Evolutionary conservation across 495 filamentous ascomycete genomes (phyloP).

Genomic region (Hypoxylon intermedium): DNA sequence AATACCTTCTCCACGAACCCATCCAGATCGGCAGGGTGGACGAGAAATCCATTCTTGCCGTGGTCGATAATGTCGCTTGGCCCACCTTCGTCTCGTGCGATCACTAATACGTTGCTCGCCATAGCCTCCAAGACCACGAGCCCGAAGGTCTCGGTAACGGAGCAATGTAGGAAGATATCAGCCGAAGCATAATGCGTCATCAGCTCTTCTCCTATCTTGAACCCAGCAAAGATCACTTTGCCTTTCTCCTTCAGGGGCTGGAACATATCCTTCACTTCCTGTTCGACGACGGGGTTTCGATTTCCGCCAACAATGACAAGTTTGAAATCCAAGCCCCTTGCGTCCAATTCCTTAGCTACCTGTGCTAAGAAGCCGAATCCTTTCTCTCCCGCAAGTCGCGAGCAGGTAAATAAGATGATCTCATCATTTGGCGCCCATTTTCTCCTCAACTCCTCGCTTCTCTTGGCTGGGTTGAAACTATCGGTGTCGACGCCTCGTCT

Average conservation of each 20-base stretch:
- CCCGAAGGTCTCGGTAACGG: conserved; percentile 71
- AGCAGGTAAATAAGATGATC: conserved; percentile 65
- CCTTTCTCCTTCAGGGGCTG: conserved; percentile 47
- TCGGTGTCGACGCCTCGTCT: conserved; percentile 67
- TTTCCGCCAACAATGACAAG: conserved; percentile 69
- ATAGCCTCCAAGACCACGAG: conserved; percentile 70
- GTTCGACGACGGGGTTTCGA: conserved; percentile 63
- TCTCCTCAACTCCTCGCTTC: conserved; percentile 54
- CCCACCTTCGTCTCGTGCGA: conserved; percentile 69
- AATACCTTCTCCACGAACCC: conserved; percentile 57
- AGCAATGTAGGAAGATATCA: conserved; percentile 70
- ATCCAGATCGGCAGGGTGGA: conserved; percentile 60
- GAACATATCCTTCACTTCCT: conserved; percentile 61
- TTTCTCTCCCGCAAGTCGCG: conserved; percentile 68
- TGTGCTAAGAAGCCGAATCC: conserved; percentile 68
- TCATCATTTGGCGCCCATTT: conserved; percentile 63
- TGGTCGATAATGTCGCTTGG: conserved; percentile 67
- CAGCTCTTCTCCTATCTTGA: conserved; percentile 60
- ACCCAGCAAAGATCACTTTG: conserved; percentile 65
- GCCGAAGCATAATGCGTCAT: conserved; percentile 65
- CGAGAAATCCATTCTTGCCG: conserved; percentile 62
- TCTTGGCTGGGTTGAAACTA: conserved; percentile 58
- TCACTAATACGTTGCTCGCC: conserved; percentile 68
- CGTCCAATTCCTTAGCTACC: conserved; percentile 55
- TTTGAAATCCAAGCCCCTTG: conserved; percentile 62